phyloP scores from a whole-genome alignment of 2,329 filamentous ascomycete genomes.

The Sporothrix inflata region DNA sequence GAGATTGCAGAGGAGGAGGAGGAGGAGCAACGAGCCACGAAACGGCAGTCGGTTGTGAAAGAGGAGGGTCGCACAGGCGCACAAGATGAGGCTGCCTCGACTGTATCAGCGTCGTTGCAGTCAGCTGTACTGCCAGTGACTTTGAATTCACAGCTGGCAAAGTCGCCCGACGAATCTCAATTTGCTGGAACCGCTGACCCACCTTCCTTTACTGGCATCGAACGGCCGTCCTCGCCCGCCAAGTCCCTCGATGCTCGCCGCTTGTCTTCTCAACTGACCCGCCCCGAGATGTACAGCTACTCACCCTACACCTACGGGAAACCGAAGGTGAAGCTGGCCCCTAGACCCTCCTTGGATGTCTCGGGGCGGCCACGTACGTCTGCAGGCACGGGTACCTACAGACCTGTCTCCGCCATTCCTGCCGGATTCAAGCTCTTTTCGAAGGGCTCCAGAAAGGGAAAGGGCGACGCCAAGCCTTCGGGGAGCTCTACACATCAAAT shows the following conservation, averaged over 20 bases:
- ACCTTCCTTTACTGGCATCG: slow-evolving; percentile 25
- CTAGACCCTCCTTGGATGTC: slow-evolving; percentile 74
- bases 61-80: slow-evolving; percentile 46
- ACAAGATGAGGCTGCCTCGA: slow-evolving; percentile 38
- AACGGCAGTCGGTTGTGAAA: slow-evolving; percentile 59
- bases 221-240: slow-evolving; percentile 52
- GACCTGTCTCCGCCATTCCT: slow-evolving; percentile 78
- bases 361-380: slow-evolving; percentile 64
- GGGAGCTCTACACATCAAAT: slow-evolving; percentile 1
- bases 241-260: slow-evolving; percentile 50
- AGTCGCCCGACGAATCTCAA: slow-evolving; percentile 53
- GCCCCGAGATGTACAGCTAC: slow-evolving; percentile 55
- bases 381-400: slow-evolving; percentile 61
- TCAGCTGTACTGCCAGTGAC: slow-evolving; percentile 47
- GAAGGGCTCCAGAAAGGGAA: slow-evolving; percentile 58
- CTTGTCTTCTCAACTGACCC: slow-evolving; percentile 56
- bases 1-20: slow-evolving; percentile 95
- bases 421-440: slow-evolving; percentile 74
- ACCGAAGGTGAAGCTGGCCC: slow-evolving; percentile 86
- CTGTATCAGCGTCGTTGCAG: not conserved
- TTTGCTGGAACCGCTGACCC: slow-evolving; percentile 56
- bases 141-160: slow-evolving; percentile 57
- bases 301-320: slow-evolving; percentile 60
- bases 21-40: slow-evolving; percentile 59
- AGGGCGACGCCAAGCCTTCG: slow-evolving; percentile 41